Percentiles rank a stretch among this genome's conserved stretches.
phyloP scores from a whole-genome alignment of 768 basidiomycete genomes.

The Xerocomellus chrysenteron region DNA sequence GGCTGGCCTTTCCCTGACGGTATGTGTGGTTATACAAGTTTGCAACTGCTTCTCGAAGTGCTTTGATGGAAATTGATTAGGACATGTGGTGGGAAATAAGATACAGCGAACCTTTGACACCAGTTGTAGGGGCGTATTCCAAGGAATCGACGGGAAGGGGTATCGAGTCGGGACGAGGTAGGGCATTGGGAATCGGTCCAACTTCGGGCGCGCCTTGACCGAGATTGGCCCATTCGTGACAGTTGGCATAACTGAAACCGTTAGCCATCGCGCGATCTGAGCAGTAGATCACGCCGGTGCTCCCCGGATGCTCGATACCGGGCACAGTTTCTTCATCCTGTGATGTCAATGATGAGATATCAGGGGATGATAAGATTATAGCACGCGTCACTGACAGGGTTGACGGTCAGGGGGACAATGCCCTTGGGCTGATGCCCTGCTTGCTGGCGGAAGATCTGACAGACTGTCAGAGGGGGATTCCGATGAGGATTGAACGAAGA shows the following conservation, averaged over 20 bases:
- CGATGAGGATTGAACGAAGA: background rate
- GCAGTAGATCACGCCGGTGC: constrained; percentile 75
- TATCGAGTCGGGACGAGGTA: constrained; percentile 63
- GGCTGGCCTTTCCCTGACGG: constrained; percentile 72
- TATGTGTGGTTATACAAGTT: constrained; percentile 87
- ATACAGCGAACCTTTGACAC: constrained; percentile 64
- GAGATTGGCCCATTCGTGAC: constrained; percentile 82
- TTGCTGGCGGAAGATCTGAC: constrained; percentile 71
- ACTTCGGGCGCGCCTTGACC: constrained; percentile 95
- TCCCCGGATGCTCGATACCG: constrained; percentile 77
- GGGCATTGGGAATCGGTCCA: constrained; percentile 76
- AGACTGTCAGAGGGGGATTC: constrained; percentile 1
- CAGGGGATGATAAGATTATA: background rate
- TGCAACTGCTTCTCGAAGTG: constrained; percentile 86
- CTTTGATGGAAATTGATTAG: constrained; percentile 36
- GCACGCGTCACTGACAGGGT: constrained; percentile 49
- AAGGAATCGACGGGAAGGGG: constrained; percentile 66
- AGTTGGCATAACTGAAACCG: constrained; percentile 78
- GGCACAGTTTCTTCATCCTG: constrained; percentile 89
- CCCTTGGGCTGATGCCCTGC: constrained; percentile 70
- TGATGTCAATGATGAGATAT: constrained; percentile 1
- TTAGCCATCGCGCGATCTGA: constrained; percentile 95
- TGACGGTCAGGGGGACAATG: constrained; percentile 63
- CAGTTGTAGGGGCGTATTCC: constrained; percentile 93
- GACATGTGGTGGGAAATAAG: background rate